Percentiles rank a stretch among this genome's conserved stretches.
Evolutionary conservation across 2,329 filamentous ascomycete species (phyloP).

Genomic region (Chlorencoelia australis): DNA sequence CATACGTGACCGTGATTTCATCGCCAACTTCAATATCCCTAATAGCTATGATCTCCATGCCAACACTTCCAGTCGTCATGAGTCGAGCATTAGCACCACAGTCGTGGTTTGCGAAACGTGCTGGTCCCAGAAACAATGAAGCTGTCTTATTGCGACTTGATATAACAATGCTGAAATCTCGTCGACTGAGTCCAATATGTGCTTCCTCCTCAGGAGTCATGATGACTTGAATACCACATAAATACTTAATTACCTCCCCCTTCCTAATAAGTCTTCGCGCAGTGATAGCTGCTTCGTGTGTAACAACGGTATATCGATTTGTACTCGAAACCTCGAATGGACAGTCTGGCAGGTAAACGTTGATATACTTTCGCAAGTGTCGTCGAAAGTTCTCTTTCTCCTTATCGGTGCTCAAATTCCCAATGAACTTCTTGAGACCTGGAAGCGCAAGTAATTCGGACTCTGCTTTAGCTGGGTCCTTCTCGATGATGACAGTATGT

Average conservation of each 20-base stretch:
- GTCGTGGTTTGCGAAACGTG: conserved; percentile 94
- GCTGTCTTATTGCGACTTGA: conserved; percentile 85
- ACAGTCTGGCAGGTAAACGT: conserved; percentile 87
- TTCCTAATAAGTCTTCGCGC: conserved; percentile 70
- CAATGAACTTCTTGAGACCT: conserved; percentile 63
- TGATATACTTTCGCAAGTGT: conserved; percentile 83
- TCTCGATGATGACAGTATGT: conserved; percentile 60
- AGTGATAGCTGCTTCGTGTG: conserved; percentile 78
- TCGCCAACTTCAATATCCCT: conserved; percentile 77
- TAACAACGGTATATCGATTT: conserved; percentile 87
- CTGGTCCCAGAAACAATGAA: conserved; percentile 87
- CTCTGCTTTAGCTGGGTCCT: conserved; percentile 62
- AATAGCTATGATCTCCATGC: conserved; percentile 82
- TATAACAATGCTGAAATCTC: conserved; percentile 95
- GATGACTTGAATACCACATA: conserved; percentile 81
- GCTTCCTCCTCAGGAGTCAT: conserved; percentile 89
- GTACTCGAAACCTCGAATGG: conserved; percentile 90
- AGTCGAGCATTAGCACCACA: conserved; percentile 86
- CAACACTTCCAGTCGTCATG: conserved; percentile 71
- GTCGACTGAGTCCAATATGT: conserved; percentile 67
- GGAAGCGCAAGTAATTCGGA: conserved; percentile 59
- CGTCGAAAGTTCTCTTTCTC: conserved; percentile 80
- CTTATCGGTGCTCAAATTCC: conserved; percentile 57
- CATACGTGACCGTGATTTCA: conserved; percentile 94
- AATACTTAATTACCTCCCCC: conserved; percentile 81